Base-by-base conservation (phyloP, 768 basidiomycete species). In the Phaeotremella skinneri region DNA sequence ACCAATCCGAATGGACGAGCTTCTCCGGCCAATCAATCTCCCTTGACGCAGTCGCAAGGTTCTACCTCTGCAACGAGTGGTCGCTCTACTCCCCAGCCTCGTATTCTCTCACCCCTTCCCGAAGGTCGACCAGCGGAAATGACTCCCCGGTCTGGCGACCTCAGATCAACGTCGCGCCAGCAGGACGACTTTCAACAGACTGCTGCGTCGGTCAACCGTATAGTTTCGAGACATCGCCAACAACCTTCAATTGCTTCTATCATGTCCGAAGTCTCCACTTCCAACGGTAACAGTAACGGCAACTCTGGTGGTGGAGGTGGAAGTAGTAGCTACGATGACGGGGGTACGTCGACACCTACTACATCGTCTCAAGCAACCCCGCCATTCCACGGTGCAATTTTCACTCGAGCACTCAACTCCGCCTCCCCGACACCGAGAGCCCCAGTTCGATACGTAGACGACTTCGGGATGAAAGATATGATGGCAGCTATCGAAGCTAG, bases 401-500 rank as follows among this genome's bases (percentile, higher is more conserved):
- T 66, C 59, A 55, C 65, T 14, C 57, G 68, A 80, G 61, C 82
- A 78, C 45, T 80, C 81, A 31, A 73, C 83, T 42, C 76, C 87
- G 49, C 83, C 83, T n/a, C 82, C 81, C 62, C 68, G 37, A 70
- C 63, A 43, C 70, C 72, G 9, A 51, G 52, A 11, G 64, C 56
- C 0, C 68, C 76, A 0, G 64, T 78, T 4, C 56, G 70, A 49
- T 68, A 75, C 51, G 63, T 62, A 61, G 85, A 93, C 70, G 90
- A 93, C 74, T 93, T 93, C 77, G 92, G 92, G 1, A 79, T 94
- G 25, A 78, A 83, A 6, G 82, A 85, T 52, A 91, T 96, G 89
- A 82, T 96, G 82, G 87, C 89, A 25, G 81, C 93, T 42, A 91
- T 96, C 55, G 87, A 91, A n/a, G 69, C 72, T 32, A 51, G 74